phyloP scores from a whole-genome alignment of 257 asterid species.

The Solanum sejunctum region DNA sequence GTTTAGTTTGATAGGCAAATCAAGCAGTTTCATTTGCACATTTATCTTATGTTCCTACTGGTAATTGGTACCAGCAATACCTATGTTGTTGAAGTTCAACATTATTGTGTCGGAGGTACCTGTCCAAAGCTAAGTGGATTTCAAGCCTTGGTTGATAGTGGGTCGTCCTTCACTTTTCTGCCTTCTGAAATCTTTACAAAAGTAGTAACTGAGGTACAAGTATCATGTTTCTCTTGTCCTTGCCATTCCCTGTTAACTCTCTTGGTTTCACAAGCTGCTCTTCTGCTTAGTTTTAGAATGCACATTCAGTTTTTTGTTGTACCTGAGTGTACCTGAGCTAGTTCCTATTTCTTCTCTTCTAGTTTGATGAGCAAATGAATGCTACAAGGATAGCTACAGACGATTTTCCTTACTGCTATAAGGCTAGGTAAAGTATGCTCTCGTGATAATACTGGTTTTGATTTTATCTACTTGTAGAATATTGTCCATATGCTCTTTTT shows the following conservation, averaged over 20 bases:
- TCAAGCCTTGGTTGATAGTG: constrained; percentile 59
- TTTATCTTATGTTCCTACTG: not conserved
- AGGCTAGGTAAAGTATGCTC: constrained; percentile 36
- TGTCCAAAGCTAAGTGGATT: constrained; percentile 45
- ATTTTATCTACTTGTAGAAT: constrained; percentile 2
- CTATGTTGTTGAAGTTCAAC: constrained; percentile 48
- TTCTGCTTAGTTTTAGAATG: not conserved
- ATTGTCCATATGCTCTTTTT: constrained; percentile 4
- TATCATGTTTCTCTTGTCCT: not conserved
- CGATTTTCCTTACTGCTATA: constrained; percentile 47
- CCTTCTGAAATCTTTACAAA: constrained; percentile 34
- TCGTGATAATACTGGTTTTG: not conserved
- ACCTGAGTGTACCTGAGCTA: not conserved
- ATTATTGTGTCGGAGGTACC: constrained; percentile 40
- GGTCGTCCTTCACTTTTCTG: constrained; percentile 70
- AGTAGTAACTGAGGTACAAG: constrained; percentile 44
- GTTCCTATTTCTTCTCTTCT: constrained; percentile 5
- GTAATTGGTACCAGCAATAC: constrained; percentile 18
- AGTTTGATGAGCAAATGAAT: constrained; percentile 49
- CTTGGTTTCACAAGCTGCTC: not conserved
- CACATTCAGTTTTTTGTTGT: not conserved
- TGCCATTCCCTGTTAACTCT: not conserved
- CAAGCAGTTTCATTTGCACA: not conserved
- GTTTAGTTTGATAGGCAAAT: not conserved
- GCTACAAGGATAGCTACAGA: constrained; percentile 24